Evolutionary conservation across 2,329 filamentous ascomycete genomes (phyloP), one percentile per base, ranked within the genome.

Genomic region (Xenosphaeropsis pyriputrescens): DNA sequence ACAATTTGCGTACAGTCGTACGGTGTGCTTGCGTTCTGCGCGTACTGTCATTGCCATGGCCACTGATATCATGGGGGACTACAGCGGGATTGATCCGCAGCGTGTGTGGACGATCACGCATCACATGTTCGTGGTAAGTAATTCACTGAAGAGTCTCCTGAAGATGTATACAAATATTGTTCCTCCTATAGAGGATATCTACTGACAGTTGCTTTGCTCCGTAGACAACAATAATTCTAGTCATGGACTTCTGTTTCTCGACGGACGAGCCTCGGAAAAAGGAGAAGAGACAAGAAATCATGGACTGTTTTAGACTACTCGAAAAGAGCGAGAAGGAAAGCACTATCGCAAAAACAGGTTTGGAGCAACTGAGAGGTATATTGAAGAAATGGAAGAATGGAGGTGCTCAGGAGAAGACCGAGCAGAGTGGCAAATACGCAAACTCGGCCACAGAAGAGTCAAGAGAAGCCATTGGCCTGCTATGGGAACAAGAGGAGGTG

Each of bases 211-310:
- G n/a, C 18, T 9, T 26, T 26, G 22, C 22, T 6, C 12, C 22
- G 12, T 9, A 26, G 22, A 11, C 57, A 1, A 55, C 52, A 7
- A 52, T 59, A 12, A 55, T 60, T 2, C 48, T 61, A 1, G 46
- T 61, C 6, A 55, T 62, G 47, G 58, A 61, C 29, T 48, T 56
- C 15, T 60, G 57, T 34, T 50, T 56, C 31, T 50, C 55, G 29
- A 50, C 47, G 14, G 44, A 44, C 2, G 47, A 51, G 7, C 44
- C 52, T 7, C 44, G 56, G 8, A 49, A 53, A 12, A 47, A 47
- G 22, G 49, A 49, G 32, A 42, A 50, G 14, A 45, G 48, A 37
- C 41, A 39, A 5, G 57, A 61, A 34, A 49, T 59, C 29, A 38
- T 52, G 11, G 43, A 54, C 12, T 56, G 55, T 14, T 53, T 58